Conservation (phyloP, 1,139 yeast genomes). For the Pichia terricola region DNA sequence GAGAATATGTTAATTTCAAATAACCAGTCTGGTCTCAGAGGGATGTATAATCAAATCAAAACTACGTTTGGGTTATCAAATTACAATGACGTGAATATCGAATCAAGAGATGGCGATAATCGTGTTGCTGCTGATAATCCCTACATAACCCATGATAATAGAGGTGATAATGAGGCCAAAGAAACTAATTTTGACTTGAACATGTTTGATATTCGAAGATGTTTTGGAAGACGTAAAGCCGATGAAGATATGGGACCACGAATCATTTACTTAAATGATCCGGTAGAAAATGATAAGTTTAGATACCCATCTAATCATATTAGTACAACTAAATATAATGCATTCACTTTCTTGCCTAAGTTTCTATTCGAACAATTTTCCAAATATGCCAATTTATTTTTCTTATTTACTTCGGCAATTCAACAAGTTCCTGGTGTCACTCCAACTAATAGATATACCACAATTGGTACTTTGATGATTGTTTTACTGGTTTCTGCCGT, state of each 20-base stretch:
- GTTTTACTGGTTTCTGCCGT: slow-evolving; percentile 86
- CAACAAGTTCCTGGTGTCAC: slow-evolving; percentile 97
- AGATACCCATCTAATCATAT: slow-evolving; percentile 77
- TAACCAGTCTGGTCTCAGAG: slow-evolving; percentile 14
- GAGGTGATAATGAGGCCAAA: slow-evolving; percentile 17
- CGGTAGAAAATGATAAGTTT: slow-evolving; percentile 40
- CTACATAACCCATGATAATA: slow-evolving; percentile 17
- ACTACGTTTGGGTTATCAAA: slow-evolving; percentile 17
- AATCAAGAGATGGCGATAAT: slow-evolving; percentile 1
- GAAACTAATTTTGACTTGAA: slow-evolving; percentile 4
- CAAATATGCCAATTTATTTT: slow-evolving; percentile 91
- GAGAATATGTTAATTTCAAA: not conserved
- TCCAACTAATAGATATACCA: slow-evolving; percentile 93
- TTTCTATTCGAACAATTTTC: slow-evolving; percentile 94
- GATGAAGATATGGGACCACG: slow-evolving; percentile 44
- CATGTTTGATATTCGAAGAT: slow-evolving; percentile 24
- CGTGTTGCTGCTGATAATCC: slow-evolving; percentile 12
- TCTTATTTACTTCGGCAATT: slow-evolving; percentile 81
- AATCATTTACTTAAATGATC: slow-evolving; percentile 58
- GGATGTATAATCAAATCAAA: slow-evolving; percentile 20
- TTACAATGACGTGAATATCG: slow-evolving; percentile 18
- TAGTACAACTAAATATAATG: slow-evolving; percentile 92
- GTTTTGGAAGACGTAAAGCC: slow-evolving; percentile 31
- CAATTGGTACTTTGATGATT: slow-evolving; percentile 80
- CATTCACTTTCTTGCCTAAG: slow-evolving; percentile 89